Base-by-base conservation (phyloP, 2,329 filamentous ascomycete species). In the Neoascochyta sp. region DNA sequence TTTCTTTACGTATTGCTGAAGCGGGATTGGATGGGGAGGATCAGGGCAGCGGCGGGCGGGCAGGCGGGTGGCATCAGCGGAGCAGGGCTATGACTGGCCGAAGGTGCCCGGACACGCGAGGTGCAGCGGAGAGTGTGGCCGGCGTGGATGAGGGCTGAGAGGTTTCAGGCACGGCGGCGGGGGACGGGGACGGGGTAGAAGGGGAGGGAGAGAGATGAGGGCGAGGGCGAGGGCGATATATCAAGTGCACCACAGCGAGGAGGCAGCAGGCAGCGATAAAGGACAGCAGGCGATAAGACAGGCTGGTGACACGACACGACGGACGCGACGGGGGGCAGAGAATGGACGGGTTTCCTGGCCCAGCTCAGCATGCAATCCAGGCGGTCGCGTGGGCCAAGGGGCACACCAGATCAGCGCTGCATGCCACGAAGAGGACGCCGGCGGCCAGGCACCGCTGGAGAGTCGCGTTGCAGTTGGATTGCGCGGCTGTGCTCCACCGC, bases 1-100 rank as follows among this genome's bases (percentile, higher is more conserved):
- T 41, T 39, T 38, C 47, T 44, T 62, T 62, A 62, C 56, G 58
- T 60, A 61, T 59, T 52, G 52, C 47, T 47, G 47, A 22, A 16
- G 32, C 43, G 43, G 47, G 52, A 60, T 62, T 62, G 56, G 57
- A 50, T 36, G 43, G n/a, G n/a, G n/a, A n/a, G n/a, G n/a, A n/a
- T n/a, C n/a, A n/a, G n/a, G n/a, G n/a, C n/a, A n/a, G n/a, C n/a
- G n/a, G n/a, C n/a, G n/a, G n/a, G 41, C 17, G 18, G 29, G 29
- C 23, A 37, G 38, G 50, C 41, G 45, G 44, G 44, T 39, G 47
- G 23, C 53, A 59, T 57, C 27, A 50, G 46, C 41, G 30, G 45
- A 38, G 45, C 54, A 55, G 47, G 52, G 49, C 34, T 41, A 29
- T 36, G 34, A 34, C 32, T 45, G 17, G 50, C 46, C 45, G 50